Evolutionary conservation across 306 rosid genomes (phyloP).

Genomic region (Rosa lucieae): DNA sequence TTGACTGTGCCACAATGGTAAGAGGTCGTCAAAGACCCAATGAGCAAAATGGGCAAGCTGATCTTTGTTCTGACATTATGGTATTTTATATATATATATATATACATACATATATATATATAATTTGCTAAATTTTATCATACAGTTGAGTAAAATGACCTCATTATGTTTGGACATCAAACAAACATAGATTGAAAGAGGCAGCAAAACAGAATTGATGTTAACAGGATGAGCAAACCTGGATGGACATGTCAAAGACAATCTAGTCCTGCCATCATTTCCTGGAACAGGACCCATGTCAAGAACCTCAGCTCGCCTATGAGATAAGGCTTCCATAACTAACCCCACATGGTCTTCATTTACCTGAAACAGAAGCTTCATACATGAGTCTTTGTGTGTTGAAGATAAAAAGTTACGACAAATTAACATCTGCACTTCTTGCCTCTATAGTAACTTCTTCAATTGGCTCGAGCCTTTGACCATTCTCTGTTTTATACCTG

Average conservation of each 20-base stretch:
- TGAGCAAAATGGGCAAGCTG: too few relatives aligned
- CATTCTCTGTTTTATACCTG: constrained; percentile 85
- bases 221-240: constrained; percentile 42
- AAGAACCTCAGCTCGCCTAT: constrained; percentile 82
- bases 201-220: constrained; percentile 11
- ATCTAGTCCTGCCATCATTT: constrained; percentile 74
- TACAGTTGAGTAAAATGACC: background rate
- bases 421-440: constrained; percentile 26
- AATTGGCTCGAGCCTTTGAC: constrained; percentile 84
- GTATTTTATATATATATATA: too few relatives aligned
- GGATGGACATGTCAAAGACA: constrained; percentile 89
- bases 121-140: background rate
- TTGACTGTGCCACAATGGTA: constrained; percentile 1
- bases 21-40: background rate
- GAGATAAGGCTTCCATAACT: constrained; percentile 96
- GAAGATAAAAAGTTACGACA: constrained; percentile 16
- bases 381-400: constrained; percentile 9
- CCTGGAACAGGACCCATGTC: constrained; percentile 99
- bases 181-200: background rate
- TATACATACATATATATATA: too few relatives aligned
- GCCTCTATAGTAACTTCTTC: constrained; percentile 98
- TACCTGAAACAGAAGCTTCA: constrained; percentile 49
- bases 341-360: constrained; percentile 95
- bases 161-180: background rate
- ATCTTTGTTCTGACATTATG: background rate